Evolutionary conservation across 305 asterid genomes (phyloP), one percentile per base, ranked within the genome.

Genomic region (Solanum hybrid): DNA sequence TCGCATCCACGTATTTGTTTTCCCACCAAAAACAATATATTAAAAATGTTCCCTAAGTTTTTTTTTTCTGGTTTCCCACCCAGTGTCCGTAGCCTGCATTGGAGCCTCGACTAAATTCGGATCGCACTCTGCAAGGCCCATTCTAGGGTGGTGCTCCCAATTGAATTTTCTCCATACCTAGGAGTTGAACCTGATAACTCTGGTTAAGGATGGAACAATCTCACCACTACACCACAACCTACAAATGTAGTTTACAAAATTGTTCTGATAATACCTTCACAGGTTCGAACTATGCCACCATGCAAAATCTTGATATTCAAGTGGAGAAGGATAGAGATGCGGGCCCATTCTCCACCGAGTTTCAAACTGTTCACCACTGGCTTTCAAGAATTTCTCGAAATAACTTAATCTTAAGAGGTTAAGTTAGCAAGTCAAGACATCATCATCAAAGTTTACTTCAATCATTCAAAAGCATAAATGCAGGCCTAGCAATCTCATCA

Each of bases 101-200:
- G 11, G 26, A 61, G 1, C 71, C 5, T 0, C 11, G 2, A 61
- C 26, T 61, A 1, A 20, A 61, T 61, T 20, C 5, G 0, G 0
- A 61, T 61, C 2, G 2, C 71, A 22, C 69, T 57, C 0, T 57
- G 2, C 24, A 61, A 0, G 11, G 5, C 2, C 5, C 71, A 61
- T 61, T 61, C 0, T 0, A 0, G 24, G 26, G 26, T 61, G 71
- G 0, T 0, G 5, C 71, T 20, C 71, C 11, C 2, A 20, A 61
- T 0, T 20, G 1, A 4, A 61, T 61, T 1, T 61, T 61, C 71
- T 61, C 5, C 11, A 3, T 61, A 61, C 5, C 11, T 1, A 20
- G 11, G 5, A 0, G 9, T 57, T 6, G n/a, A 57, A 3, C 2
- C 0, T 0, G 71, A 61, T 1, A 20, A 8, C 5, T 61, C 0